Evolutionary conservation across 2,329 filamentous ascomycete genomes (phyloP), one percentile per base, ranked within the genome.

Genomic region (Triangularia setosa): DNA sequence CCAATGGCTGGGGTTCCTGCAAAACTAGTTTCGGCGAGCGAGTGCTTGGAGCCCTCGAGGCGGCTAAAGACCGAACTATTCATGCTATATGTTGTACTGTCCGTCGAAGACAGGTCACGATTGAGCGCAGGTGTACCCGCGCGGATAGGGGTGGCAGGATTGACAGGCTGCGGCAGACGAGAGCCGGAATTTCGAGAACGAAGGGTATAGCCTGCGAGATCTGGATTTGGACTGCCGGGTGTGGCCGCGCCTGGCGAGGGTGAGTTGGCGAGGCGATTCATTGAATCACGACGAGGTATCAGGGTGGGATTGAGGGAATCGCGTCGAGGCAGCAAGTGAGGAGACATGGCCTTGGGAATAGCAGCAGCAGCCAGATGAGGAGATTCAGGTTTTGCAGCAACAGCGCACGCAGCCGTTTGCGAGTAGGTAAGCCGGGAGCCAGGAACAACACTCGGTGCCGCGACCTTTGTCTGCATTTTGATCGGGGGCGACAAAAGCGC

Each of bases 31-130:
- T 68, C 72, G 1, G 74, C 70, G 3, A 66, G 64, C 1, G 68
- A 68, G 12, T 65, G 58, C 74, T 40, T 77, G 71, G 62, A 77
- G 25, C 53, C 58, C 58, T 77, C 78, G 23, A 73, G 69, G 0
- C 73, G 73, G 28, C 77, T 79, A 27, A 80, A 79, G 5, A 78
- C 69, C 1, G 79, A 81, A 8, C 78, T 80, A 0, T 75, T 67
- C 75, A 79, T 76, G 71, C 78, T 80, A 57, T 67, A 66, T 52
- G 69, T 70, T 4, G 71, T 73, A 69, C 77, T 80, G 61, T 80
- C 79, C 12, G 78, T 78, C 61, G 77, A 73, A 57, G 76, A 79
- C 25, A 73, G 73, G 35, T 79, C 77, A 14, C 73, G 73, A 57
- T 70, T 69, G 27, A 76, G 69, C 6, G 68, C 72, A 1, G 79